Evolutionary conservation across 768 basidiomycete genomes (phyloP), one percentile per base, ranked within the genome.

Genomic region (Podaxis sp.): DNA sequence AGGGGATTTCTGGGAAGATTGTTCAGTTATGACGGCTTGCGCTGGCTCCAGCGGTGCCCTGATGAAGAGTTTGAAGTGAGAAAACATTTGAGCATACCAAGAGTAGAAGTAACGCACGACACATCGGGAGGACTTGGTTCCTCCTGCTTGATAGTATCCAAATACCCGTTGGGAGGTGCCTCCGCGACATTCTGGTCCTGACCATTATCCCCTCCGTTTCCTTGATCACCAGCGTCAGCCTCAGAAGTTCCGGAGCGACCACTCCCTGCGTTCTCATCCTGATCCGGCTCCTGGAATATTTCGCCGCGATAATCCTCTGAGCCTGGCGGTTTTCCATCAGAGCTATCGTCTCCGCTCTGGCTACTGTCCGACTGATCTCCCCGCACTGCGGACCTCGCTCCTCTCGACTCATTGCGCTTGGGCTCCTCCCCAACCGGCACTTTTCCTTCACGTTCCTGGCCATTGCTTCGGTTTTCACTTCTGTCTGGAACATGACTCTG

Each of bases 251-350:
- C 19, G 19, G 44, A 19, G 15, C 44, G 30, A 40, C 49, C 13
- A 28, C 36, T 48, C 30, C 24, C 57, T 9, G 33, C 17, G 44
- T 19, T 19, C 49, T 63, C 48, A 8, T 51, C 55, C 9, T 40
- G 24, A 4, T 49, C 44, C 3, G 46, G 15, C 5, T 28, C 38
- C 19, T 40, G 36, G 19, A 63, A 63, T 39, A 63, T 57, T n/a
- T 63, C 61, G 7, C 61, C 61, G 30, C 4, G 12, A 57, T 63
- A 63, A 57, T 63, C 61, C 12, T 63, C 61, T 3, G 61, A 63
- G 17, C 33, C 54, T 6, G 46, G 54, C 1, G 26, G 33, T 26
- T 28, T 15, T 36, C 51, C 54, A 40, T 57, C 15, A 46, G 44
- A 46, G 7, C n/a, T 28, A 22, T 36, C 13, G 11, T 54, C 60